phyloP scores from a whole-genome alignment of 2,329 filamentous ascomycete genomes.

The Talaromyces verruculosus region DNA sequence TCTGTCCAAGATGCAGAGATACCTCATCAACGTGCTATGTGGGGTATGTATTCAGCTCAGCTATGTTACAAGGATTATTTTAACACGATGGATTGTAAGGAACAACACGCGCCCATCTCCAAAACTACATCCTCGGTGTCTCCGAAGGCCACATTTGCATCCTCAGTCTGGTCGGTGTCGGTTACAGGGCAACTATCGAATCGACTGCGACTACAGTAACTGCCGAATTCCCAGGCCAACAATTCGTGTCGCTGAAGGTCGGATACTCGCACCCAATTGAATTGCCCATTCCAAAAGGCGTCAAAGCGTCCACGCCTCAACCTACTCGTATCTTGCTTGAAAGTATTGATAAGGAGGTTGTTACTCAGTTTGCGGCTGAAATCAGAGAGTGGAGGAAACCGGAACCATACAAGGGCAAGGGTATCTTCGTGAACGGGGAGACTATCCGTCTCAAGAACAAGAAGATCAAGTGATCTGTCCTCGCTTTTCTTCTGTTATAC shows the following conservation, averaged over 20 bases:
- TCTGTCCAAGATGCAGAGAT: slow-evolving; percentile 66
- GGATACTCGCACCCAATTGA: slow-evolving; percentile 97
- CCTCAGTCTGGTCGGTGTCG: slow-evolving; percentile 88
- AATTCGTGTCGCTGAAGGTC: slow-evolving; percentile 90
- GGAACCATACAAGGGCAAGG: slow-evolving; percentile 99
- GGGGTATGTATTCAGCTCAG: slow-evolving; percentile 63
- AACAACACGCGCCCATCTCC: slow-evolving; percentile 84
- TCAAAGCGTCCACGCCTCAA: slow-evolving; percentile 83
- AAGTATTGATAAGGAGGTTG: slow-evolving; percentile 78
- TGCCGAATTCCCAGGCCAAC: slow-evolving; percentile 73
- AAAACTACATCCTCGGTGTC: slow-evolving; percentile 88
- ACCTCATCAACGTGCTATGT: slow-evolving; percentile 87
- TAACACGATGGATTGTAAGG: slow-evolving; percentile 54
- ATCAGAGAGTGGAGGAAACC: slow-evolving; percentile 87
- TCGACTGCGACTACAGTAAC: slow-evolving; percentile 65
- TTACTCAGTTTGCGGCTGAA: slow-evolving; percentile 87
- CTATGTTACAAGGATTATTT: slow-evolving; percentile 15
- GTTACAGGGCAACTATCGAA: slow-evolving; percentile 88
- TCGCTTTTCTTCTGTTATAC: slow-evolving; percentile 18
- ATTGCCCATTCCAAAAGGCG: slow-evolving; percentile 75
- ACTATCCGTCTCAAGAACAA: slow-evolving; percentile 98
- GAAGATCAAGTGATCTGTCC: slow-evolving; percentile 74
- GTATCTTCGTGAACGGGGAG: slow-evolving; percentile 96
- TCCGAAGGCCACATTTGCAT: slow-evolving; percentile 96
- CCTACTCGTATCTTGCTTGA: slow-evolving; percentile 89